Evolutionary conservation across 441 rosid genomes (phyloP).

Genomic region (Euphorbia celastroides): DNA sequence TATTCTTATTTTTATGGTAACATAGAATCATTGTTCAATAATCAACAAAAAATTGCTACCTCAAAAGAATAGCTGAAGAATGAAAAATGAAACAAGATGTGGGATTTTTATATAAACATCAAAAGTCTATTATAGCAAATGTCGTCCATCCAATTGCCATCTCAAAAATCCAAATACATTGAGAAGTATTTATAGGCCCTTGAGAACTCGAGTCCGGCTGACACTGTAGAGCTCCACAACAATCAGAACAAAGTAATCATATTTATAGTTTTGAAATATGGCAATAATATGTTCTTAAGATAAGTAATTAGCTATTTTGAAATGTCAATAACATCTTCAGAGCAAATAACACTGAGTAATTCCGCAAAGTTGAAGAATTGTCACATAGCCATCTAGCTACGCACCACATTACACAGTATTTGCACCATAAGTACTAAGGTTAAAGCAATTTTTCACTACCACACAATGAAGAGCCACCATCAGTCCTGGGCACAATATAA

Average conservation of each 20-base stretch:
- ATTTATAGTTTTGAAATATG: neutral
- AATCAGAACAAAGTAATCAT: neutral
- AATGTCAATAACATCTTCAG: neutral
- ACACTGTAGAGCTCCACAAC: neutral
- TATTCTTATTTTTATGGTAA: neutral
- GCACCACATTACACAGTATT: neutral
- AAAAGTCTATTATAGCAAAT: neutral
- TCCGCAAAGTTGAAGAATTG: neutral
- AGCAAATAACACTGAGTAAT: too few relatives aligned
- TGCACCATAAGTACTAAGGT: neutral
- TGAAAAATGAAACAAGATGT: neutral
- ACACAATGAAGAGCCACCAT: neutral
- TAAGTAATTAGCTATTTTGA: neutral
- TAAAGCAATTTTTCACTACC: neutral
- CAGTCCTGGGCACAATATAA: neutral
- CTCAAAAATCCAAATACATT: neutral
- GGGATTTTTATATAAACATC: neutral
- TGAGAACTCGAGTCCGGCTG: neutral
- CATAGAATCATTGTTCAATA: neutral
- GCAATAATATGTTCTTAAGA: neutral
- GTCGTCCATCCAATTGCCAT: neutral
- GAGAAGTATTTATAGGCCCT: neutral
- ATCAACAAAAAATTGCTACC: too few relatives aligned
- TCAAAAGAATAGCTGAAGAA: neutral
- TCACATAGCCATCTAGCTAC: constrained; percentile 3